Percentiles rank a stretch among this genome's conserved stretches.
These are phyloP conservation scores for Clonostachys byssicola DNA, from an alignment of 2,329 filamentous ascomycete species.

Conservation along the genomic window DNA sequence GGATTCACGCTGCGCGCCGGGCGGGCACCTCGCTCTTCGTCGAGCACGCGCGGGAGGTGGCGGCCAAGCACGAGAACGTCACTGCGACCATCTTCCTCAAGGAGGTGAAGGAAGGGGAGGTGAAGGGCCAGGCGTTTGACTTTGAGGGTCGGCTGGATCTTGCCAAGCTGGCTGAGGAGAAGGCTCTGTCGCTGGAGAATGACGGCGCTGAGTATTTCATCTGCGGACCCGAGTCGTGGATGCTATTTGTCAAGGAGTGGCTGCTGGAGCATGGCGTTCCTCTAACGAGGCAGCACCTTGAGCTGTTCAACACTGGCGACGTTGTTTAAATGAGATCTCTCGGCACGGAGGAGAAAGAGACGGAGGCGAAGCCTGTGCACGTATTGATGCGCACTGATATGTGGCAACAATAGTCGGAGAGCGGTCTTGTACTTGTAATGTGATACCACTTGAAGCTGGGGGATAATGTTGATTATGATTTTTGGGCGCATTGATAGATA, in stretches of 20 bases:
- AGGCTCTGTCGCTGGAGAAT: slow-evolving; percentile 52
- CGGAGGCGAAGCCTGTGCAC: too few species aligned
- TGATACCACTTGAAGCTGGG: too few species aligned
- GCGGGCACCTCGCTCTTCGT: slow-evolving; percentile 50
- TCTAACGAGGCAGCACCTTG: slow-evolving; percentile 57
- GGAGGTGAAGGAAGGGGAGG: slow-evolving; percentile 34
- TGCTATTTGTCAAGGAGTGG: slow-evolving; percentile 52
- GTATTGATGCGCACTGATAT: too few species aligned
- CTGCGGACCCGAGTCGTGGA: slow-evolving; percentile 69
- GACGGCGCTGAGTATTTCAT: slow-evolving; percentile 61
- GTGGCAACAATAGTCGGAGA: too few species aligned
- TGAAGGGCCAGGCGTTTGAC: slow-evolving; percentile 52
- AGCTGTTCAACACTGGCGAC: slow-evolving; percentile 60
- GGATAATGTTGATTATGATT: too few species aligned
- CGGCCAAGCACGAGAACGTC: slow-evolving; percentile 24
- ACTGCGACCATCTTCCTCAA: slow-evolving; percentile 53
- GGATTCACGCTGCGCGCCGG: slow-evolving; percentile 57
- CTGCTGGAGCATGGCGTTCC: slow-evolving; percentile 53
- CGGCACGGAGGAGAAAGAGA: too few species aligned
- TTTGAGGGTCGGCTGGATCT: slow-evolving; percentile 55
- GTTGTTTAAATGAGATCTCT: neutral
- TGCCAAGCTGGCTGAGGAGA: slow-evolving; percentile 43
- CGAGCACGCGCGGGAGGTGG: slow-evolving; percentile 37
- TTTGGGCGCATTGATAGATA: too few species aligned
- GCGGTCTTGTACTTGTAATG: too few species aligned